Conservation (phyloP, 75 land plant species). For the Adiantum capillusveneris region DNA sequence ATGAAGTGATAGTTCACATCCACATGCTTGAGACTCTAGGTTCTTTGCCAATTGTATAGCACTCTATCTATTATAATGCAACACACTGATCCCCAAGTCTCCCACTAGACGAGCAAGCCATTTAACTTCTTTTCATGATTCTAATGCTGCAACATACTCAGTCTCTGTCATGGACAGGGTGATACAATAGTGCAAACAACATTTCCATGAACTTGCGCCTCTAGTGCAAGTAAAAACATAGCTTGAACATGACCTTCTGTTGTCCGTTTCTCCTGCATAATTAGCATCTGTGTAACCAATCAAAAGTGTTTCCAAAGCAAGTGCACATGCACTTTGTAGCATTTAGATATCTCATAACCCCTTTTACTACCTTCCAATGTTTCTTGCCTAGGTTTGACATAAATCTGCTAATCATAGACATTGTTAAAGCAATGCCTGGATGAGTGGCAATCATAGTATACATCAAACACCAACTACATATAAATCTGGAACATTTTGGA, state of each 20-base stretch:
- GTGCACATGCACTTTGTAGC: neutral
- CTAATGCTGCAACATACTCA: neutral
- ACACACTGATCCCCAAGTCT: conserved; percentile 1
- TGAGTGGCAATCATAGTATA: too few species aligned
- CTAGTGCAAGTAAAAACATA: neutral
- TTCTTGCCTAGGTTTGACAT: neutral
- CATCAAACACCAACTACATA: too few species aligned
- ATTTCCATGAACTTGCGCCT: neutral
- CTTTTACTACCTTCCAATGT: conserved; percentile 5
- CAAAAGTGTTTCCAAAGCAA: neutral
- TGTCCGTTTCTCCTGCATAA: conserved; percentile 3
- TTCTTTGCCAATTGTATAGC: too few species aligned
- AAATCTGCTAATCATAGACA: conserved; percentile 4
- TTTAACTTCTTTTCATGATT: neutral
- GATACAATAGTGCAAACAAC: neutral
- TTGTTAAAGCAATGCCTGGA: too few species aligned
- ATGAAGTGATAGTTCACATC: too few species aligned
- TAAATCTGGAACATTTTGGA: too few species aligned
- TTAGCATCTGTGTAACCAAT: conserved; percentile 3
- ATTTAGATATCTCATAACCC: conserved; percentile 3
- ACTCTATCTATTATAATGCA: conserved; percentile 16
- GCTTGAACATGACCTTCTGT: conserved; percentile 5
- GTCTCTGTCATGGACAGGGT: neutral
- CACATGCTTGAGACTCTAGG: too few species aligned
- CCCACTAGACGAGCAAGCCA: too few species aligned